Evolutionary conservation across 176 grass and related monocot species (phyloP).

Genomic region (Microstegium vimineum): DNA sequence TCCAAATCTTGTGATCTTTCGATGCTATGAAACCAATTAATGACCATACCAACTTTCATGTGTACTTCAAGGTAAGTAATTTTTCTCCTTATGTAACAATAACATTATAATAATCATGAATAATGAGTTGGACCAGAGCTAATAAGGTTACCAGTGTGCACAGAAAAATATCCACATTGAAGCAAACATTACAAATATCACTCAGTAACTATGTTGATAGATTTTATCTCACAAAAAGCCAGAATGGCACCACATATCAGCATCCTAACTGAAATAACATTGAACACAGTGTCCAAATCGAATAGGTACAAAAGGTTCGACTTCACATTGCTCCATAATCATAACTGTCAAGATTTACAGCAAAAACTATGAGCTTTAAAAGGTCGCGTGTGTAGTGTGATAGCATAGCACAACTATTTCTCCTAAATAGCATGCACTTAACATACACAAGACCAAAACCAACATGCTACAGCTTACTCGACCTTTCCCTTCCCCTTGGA

Average conservation of each 20-base stretch:
- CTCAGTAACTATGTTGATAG: neutral
- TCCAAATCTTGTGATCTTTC: too few species aligned
- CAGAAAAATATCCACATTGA: neutral
- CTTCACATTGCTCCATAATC: constrained; percentile 13
- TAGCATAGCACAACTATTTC: neutral
- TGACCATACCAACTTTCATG: neutral
- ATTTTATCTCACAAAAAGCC: neutral
- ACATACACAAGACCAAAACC: neutral
- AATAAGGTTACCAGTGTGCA: neutral
- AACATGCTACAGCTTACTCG: constrained; percentile 47
- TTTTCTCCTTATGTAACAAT: neutral
- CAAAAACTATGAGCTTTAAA: neutral
- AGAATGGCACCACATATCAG: neutral
- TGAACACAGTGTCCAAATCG: neutral
- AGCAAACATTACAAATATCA: neutral
- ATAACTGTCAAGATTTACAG: constrained; percentile 3
- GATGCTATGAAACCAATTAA: neutral
- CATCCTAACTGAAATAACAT: neutral
- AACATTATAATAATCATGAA: neutral
- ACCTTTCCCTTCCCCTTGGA: constrained; percentile 64
- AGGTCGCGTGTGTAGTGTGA: neutral
- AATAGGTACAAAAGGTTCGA: constrained; percentile 9
- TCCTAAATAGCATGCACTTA: neutral
- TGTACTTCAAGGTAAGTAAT: neutral
- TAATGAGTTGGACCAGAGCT: neutral